Evolutionary conservation across 2,329 filamentous ascomycete genomes (phyloP), one percentile per base, ranked within the genome.

Genomic region (Hypoxylon sp.): DNA sequence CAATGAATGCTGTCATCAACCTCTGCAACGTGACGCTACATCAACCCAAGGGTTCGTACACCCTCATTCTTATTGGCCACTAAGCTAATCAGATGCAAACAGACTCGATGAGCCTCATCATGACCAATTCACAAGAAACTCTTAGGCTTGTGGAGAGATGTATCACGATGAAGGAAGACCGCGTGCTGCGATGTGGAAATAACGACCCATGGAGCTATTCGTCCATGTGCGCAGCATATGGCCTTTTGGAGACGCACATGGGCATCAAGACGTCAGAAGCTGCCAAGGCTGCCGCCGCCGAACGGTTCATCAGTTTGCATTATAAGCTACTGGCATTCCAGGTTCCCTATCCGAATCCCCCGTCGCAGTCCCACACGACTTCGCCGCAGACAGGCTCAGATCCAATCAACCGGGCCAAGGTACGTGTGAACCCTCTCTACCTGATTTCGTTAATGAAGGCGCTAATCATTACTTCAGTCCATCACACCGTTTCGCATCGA

Each of bases 201-300:
- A 82, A 83, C 61, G 82, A 86, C 63, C 82, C 82, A 0, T 85
- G 82, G 82, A 81, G 81, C 12, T 84, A 84, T 66, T 81, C 78
- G 46, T 83, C 83, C 64, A 82, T 85, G 78, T 85, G 81, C 58
- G 80, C 81, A 2, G 80, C 82, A 1, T 73, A 79, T 17, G 82
- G 82, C 2, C 72, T 86, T 7, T 71, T 85, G 16, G 81, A 85
- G 65, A 79, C 80, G 0, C 82, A 86, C 53, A 70, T 85, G 9
- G 80, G 78, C 19, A 76, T 76, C 50, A 84, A 84, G 70, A 77
- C 80, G 5, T 65, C 77, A 11, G 79, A 83, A 57, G 73, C 73
- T 5, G 82, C 82, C 48, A 84, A 84, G 67, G 81, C 80, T 3
- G 77, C 78, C 4, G 80, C 80, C 2, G 81, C 81, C 1, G 80